Evolutionary conservation across 2,329 filamentous ascomycete species (phyloP).

Genomic region (Neonectria hederae): DNA sequence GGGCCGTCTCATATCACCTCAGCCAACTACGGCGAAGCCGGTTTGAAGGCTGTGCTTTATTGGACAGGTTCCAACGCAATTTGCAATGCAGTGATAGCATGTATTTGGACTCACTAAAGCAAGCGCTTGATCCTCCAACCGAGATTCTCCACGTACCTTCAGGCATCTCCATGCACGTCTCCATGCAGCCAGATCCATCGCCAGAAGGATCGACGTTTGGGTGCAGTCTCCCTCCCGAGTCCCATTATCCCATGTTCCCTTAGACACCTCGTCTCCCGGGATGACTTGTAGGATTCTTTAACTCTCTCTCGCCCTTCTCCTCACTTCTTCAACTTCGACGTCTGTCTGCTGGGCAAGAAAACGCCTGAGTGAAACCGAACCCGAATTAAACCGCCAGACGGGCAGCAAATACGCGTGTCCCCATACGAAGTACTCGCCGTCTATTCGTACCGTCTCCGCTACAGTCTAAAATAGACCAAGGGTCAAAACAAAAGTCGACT

Average conservation of each 20-base stretch:
- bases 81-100: background rate
- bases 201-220: constrained; percentile 12
- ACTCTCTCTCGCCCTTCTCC: background rate
- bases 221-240: background rate
- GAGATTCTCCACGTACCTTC: background rate
- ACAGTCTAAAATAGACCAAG: constrained; percentile 13
- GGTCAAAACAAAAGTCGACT: background rate
- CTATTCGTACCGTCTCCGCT: background rate
- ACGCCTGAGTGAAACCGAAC: background rate
- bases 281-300: no score
- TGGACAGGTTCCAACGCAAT: background rate
- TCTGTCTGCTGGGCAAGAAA: background rate
- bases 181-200: background rate
- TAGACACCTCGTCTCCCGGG: background rate
- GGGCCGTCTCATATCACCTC: background rate
- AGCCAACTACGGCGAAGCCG: background rate
- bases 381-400: background rate
- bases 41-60: background rate
- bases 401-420: no score
- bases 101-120: constrained; percentile 2
- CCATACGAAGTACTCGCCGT: background rate
- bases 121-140: constrained; percentile 12
- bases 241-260: constrained; percentile 6
- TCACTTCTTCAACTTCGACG: background rate
- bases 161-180: no score